Evolutionary conservation across 2,329 filamentous ascomycete genomes (phyloP).

Genomic region (Alternaria sp.): DNA sequence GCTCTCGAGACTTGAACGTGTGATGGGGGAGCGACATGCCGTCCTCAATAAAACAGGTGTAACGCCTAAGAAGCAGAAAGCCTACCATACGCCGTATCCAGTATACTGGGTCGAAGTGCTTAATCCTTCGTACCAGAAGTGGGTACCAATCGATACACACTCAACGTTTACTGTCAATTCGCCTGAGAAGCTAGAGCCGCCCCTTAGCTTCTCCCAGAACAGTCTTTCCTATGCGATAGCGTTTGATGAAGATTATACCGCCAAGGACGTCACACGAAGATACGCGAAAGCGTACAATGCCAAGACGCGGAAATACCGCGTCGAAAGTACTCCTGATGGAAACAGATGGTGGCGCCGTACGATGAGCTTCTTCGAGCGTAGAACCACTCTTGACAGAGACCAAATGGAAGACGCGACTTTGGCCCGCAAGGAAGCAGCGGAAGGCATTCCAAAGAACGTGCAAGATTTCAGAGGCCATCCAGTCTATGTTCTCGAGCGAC

Average conservation of each 20-base stretch:
- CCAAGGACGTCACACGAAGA: slow-evolving; percentile 83
- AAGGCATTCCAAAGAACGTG: slow-evolving; percentile 84
- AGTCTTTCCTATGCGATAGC: slow-evolving; percentile 83
- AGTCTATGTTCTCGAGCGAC: slow-evolving; percentile 76
- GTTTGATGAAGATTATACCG: slow-evolving; percentile 81
- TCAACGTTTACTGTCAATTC: slow-evolving; percentile 83
- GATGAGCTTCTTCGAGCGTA: slow-evolving; percentile 55
- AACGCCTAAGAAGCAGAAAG: slow-evolving; percentile 53
- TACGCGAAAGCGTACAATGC: slow-evolving; percentile 90
- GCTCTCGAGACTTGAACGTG: slow-evolving; percentile 43
- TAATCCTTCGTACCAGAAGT: slow-evolving; percentile 85
- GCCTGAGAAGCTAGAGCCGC: slow-evolving; percentile 80
- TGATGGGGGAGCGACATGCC: slow-evolving; percentile 41
- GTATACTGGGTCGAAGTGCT: slow-evolving; percentile 96
- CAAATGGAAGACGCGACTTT: slow-evolving; percentile 85
- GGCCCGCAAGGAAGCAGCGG: slow-evolving; percentile 72
- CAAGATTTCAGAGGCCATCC: slow-evolving; percentile 89
- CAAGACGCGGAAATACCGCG: slow-evolving; percentile 82
- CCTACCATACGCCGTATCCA: slow-evolving; percentile 77
- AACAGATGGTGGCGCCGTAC: slow-evolving; percentile 63
- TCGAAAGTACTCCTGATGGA: slow-evolving; percentile 71
- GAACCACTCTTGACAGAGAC: slow-evolving; percentile 68
- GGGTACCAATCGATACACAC: slow-evolving; percentile 86
- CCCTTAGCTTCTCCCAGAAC: slow-evolving; percentile 78
- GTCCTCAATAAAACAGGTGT: slow-evolving; percentile 34